These are phyloP conservation scores for Leccinum fibrillosum DNA, from an alignment of 768 basidiomycete species.

Conservation along the genomic window DNA sequence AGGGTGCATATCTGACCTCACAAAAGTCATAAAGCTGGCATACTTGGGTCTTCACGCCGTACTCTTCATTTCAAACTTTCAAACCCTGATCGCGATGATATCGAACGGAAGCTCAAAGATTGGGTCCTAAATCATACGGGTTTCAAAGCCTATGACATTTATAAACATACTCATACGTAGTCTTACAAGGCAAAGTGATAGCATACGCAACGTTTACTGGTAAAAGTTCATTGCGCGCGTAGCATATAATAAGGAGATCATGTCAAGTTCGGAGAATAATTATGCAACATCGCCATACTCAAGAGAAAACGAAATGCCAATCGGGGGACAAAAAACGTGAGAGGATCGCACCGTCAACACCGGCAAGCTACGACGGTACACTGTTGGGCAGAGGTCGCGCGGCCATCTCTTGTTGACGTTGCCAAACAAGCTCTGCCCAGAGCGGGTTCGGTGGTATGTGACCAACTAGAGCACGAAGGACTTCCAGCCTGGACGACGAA, in stretches of 20 bases:
- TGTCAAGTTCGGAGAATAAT: slow-evolving; percentile 1
- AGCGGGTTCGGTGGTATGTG: slow-evolving; percentile 89
- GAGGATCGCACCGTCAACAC: background rate
- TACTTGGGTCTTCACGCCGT: background rate
- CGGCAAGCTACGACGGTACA: background rate
- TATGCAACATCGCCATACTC: background rate
- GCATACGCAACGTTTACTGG: slow-evolving; percentile 10
- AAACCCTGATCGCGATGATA: background rate
- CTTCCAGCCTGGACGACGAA: slow-evolving; percentile 63
- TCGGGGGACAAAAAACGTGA: slow-evolving; percentile 5
- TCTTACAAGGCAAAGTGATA: slow-evolving; percentile 20
- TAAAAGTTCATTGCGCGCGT: slow-evolving; percentile 4
- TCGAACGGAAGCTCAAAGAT: background rate
- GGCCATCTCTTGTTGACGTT: slow-evolving; percentile 56
- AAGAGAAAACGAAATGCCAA: slow-evolving; percentile 12
- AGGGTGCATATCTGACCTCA: background rate
- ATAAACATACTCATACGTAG: slow-evolving; percentile 16
- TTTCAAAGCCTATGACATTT: slow-evolving; percentile 14
- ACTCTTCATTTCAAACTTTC: background rate
- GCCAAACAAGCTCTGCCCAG: slow-evolving; percentile 91
- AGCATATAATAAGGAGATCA: slow-evolving; percentile 15
- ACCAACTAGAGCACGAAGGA: slow-evolving; percentile 79
- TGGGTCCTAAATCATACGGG: background rate
- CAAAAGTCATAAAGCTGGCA: background rate
- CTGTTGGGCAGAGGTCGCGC: slow-evolving; percentile 12